These are phyloP conservation scores for Hyaloperonospora arabidopsidis DNA, from an alignment of 352 stramenopile genomes.

Conservation along the genomic window DNA sequence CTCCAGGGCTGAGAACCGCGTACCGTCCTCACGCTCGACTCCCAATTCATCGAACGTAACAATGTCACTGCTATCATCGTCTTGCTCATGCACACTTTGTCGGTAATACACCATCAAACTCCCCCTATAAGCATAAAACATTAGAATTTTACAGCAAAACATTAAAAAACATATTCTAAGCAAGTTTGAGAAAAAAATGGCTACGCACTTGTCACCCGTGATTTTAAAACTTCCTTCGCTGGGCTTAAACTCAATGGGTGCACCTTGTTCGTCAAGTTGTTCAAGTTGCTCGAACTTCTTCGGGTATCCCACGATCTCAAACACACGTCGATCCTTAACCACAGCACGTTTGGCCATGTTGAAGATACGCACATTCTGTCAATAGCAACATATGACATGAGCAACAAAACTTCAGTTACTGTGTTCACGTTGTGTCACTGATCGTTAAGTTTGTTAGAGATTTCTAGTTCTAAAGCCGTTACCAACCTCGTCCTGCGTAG, in stretches of 20 bases:
- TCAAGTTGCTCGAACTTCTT: conserved; percentile 54
- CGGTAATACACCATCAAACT: conserved; percentile 46
- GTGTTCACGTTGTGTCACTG: conserved; percentile 1
- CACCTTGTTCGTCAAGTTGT: conserved; percentile 12
- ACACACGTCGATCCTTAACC: conserved; percentile 65
- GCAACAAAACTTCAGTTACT: conserved; percentile 11
- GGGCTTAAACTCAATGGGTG: conserved; percentile 6
- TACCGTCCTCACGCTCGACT: conserved; percentile 41
- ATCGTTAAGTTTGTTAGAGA: neutral
- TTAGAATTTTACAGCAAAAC: too few species aligned
- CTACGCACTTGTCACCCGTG: conserved; percentile 45
- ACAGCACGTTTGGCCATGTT: conserved; percentile 74
- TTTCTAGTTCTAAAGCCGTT: neutral
- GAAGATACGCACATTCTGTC: conserved; percentile 50
- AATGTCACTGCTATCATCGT: conserved; percentile 28
- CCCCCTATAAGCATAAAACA: conserved; percentile 15
- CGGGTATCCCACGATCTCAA: conserved; percentile 63
- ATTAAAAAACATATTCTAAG: neutral
- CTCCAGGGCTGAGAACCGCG: conserved; percentile 51
- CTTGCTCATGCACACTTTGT: conserved; percentile 20
- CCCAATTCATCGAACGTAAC: conserved; percentile 47
- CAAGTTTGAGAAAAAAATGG: neutral
- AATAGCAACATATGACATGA: conserved; percentile 8
- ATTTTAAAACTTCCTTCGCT: conserved; percentile 47
- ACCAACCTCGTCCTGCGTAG: conserved; percentile 44